Percentiles rank a stretch among this genome's conserved stretches.
phyloP scores from a whole-genome alignment of 192 early-diverging fungal species.

The Linnemannia elongata region DNA sequence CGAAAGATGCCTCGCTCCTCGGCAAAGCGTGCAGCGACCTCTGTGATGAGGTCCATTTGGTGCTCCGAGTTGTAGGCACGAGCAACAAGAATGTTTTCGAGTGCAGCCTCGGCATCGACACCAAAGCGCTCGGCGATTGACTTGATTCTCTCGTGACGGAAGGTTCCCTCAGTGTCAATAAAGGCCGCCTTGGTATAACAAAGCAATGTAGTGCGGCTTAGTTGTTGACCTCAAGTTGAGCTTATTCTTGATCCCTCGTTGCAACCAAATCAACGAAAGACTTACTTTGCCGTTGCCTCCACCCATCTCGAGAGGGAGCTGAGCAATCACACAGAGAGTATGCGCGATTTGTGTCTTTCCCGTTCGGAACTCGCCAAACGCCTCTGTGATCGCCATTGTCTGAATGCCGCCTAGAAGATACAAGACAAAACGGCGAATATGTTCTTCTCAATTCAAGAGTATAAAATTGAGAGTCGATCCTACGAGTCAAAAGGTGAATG shows the following conservation, averaged over 20 bases:
- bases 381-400: slow-evolving; percentile 87
- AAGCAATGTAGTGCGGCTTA: neutral
- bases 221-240: neutral
- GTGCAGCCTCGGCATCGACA: slow-evolving; percentile 68
- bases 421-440: neutral
- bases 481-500: neutral
- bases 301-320: slow-evolving; percentile 78
- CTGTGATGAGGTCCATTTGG: slow-evolving; percentile 84
- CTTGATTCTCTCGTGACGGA: slow-evolving; percentile 84
- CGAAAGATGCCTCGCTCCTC: slow-evolving; percentile 74
- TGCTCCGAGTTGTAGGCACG: slow-evolving; percentile 89
- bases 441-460: neutral
- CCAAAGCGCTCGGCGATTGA: slow-evolving; percentile 81
- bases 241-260: slow-evolving; percentile 63
- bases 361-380: slow-evolving; percentile 89
- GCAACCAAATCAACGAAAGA: neutral
- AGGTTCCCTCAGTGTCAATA: slow-evolving; percentile 80
- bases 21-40: slow-evolving; percentile 78
- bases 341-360: slow-evolving; percentile 89
- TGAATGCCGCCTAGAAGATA: slow-evolving; percentile 74
- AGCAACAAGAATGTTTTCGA: slow-evolving; percentile 85
- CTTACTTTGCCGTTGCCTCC: slow-evolving; percentile 82
- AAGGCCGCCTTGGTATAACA: slow-evolving; percentile 47
- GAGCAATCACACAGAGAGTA: slow-evolving; percentile 82
- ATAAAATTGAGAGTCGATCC: neutral